These are phyloP conservation scores for Fusarium nelsonii DNA, from an alignment of 2,329 filamentous ascomycete genomes.

Conservation along the genomic window DNA sequence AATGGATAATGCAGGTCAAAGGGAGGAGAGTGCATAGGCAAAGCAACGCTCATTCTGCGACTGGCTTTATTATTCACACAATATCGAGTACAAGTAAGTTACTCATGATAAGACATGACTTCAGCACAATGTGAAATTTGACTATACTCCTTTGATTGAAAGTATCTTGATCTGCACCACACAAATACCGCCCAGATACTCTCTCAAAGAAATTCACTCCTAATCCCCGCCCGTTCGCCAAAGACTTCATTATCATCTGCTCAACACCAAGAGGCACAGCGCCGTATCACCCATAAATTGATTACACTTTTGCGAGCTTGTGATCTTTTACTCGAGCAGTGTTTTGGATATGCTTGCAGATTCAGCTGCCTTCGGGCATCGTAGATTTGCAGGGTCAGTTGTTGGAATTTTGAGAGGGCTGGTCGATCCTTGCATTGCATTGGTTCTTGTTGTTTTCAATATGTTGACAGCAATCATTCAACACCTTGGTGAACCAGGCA, in stretches of 20 bases:
- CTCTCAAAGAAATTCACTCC: neutral
- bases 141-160: neutral
- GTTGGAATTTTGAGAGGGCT: neutral
- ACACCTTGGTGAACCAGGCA: too few relatives aligned
- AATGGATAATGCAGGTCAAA: neutral
- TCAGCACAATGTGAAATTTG: fast-evolving
- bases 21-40: neutral
- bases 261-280: too few relatives aligned
- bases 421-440: fast-evolving
- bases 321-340: neutral
- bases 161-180: too few relatives aligned
- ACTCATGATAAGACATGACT: neutral
- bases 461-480: neutral
- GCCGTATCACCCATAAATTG: fast-evolving
- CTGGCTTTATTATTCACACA: neutral
- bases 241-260: too few relatives aligned
- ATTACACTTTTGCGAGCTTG: neutral
- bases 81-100: too few relatives aligned
- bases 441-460: neutral
- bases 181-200: neutral
- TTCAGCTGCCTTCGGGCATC: neutral
- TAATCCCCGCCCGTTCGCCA: neutral
- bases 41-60: fast-evolving
- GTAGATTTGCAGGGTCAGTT: neutral
- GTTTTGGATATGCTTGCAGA: neutral